phyloP scores from a whole-genome alignment of 2,329 filamentous ascomycete species.

The Drechslera avenae region DNA sequence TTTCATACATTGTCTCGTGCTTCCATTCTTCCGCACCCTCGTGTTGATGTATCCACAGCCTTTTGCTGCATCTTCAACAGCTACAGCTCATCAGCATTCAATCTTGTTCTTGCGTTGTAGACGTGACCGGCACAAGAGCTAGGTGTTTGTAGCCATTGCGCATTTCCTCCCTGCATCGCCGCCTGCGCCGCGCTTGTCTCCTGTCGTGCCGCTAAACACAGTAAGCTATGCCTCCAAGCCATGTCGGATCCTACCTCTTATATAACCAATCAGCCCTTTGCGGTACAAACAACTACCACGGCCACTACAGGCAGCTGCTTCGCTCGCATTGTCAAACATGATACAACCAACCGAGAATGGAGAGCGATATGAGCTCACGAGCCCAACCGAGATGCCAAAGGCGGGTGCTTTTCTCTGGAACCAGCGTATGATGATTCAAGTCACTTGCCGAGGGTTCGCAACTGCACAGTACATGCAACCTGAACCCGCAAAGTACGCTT shows the following conservation, averaged over 20 bases:
- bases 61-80: constrained; percentile 8
- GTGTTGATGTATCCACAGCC: constrained; percentile 7
- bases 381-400: constrained; percentile 62
- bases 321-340: constrained; percentile 27
- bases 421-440: constrained; percentile 65
- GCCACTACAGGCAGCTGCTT: constrained; percentile 8
- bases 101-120: constrained; percentile 7
- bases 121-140: constrained; percentile 8
- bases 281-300: constrained; percentile 21
- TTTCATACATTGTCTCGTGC: constrained; percentile 5
- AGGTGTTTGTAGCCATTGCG: constrained; percentile 16
- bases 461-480: constrained; percentile 66
- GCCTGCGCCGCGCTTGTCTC: constrained; percentile 15
- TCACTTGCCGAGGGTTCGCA: constrained; percentile 64
- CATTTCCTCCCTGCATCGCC: constrained; percentile 12
- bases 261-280: constrained; percentile 31
- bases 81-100: constrained; percentile 7
- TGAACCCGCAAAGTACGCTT: constrained; percentile 64
- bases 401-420: constrained; percentile 65
- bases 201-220: constrained; percentile 30
- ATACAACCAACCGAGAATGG: constrained; percentile 54
- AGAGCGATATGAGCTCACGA: constrained; percentile 61
- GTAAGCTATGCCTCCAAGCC: constrained; percentile 37
- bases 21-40: constrained; percentile 5
- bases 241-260: constrained; percentile 24